Conservation (phyloP, 2,329 filamentous ascomycete species). For the Purpureocillium takamizusanense region DNA sequence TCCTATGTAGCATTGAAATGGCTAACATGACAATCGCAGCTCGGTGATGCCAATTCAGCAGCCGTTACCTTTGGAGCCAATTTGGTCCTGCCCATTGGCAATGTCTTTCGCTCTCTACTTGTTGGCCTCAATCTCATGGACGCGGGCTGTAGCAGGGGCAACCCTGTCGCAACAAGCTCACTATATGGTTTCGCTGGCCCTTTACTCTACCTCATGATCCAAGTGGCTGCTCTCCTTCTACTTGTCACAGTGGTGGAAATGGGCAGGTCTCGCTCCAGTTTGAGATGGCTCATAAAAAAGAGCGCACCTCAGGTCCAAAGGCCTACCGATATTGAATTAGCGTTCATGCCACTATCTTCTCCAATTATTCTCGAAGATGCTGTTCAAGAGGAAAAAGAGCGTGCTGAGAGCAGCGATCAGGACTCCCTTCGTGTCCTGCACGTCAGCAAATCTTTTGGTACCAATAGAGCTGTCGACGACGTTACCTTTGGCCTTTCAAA, state of each 20-base stretch:
- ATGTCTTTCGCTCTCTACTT: conserved; percentile 62
- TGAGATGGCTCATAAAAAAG: too few relatives aligned
- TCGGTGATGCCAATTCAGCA: too few relatives aligned
- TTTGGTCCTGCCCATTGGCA: conserved; percentile 15
- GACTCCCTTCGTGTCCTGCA: conserved; percentile 66
- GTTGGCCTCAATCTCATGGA: conserved; percentile 71
- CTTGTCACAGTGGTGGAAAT: conserved; percentile 69
- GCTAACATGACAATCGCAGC: too few relatives aligned
- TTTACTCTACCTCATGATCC: conserved; percentile 68
- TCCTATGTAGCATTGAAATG: too few relatives aligned
- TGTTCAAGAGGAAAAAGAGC: conserved; percentile 43
- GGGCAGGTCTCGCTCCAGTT: too few relatives aligned
- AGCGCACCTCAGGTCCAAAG: too few relatives aligned
- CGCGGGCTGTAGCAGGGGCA: conserved; percentile 56
- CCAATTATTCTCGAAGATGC: too few relatives aligned
- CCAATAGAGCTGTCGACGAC: conserved; percentile 67
- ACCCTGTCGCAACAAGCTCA: conserved; percentile 55
- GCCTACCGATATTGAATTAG: conserved; percentile 40
- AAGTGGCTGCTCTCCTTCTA: conserved; percentile 57
- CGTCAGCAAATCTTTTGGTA: conserved; percentile 65
- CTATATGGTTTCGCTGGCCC: conserved; percentile 64
- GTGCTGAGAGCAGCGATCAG: conserved; percentile 42
- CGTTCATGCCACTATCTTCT: too few relatives aligned
- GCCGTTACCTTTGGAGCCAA: conserved; percentile 10
- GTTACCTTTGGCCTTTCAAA: conserved; percentile 67